Base-by-base conservation (phyloP, 805 yeast species). In the Wickerhamiella dianesei region DNA sequence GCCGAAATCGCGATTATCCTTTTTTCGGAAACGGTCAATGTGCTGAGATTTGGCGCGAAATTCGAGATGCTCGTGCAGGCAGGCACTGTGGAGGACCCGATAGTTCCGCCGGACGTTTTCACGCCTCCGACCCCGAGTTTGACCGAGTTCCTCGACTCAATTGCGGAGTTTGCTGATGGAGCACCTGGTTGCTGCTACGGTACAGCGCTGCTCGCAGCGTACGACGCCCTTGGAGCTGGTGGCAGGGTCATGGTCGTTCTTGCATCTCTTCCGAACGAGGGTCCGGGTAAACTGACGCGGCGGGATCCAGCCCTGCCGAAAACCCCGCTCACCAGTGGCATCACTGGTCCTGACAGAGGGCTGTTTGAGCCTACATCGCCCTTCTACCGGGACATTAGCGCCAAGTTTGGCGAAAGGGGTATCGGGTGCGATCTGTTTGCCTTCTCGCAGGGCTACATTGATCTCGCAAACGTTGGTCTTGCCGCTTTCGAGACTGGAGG, bases 391-490 rank as follows among this genome's bases (percentile, higher is more conserved):
- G 70, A 74, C 13, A 62, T 86, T 41, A 77, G 81, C 1, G 70
- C 71, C 45, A 77, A 76, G 39, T 75, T 75, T 47, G 65, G 78
- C 6, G 67, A 68, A 13, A 63, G 69, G 6, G 80, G 79, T 46
- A 75, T 85, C 48, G 94, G 94, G 0, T 57, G 87, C 22, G 95
- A 88, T 59, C 66, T 89, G 43, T 80, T 82, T 56, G 79, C 81
- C 75, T 84, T 2, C 71, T 86, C 3, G 40, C 44, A 5, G 14
- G 70, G 76, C 1, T 70, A 79, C 19, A 77, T 82, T 17, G 96
- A 86, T 56, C 61, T 89, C 53, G 76, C 84, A 3, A 82, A 83
- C 52, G 65, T 81, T n/a, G 86, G 82, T 0, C 66, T 74, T 25
- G 71, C 85, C 8, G 73, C 82, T 0, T 59, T 67, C 41, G 68